Evolutionary conservation across 331 rosid genomes (phyloP).

Genomic region (Quercus lobata): DNA sequence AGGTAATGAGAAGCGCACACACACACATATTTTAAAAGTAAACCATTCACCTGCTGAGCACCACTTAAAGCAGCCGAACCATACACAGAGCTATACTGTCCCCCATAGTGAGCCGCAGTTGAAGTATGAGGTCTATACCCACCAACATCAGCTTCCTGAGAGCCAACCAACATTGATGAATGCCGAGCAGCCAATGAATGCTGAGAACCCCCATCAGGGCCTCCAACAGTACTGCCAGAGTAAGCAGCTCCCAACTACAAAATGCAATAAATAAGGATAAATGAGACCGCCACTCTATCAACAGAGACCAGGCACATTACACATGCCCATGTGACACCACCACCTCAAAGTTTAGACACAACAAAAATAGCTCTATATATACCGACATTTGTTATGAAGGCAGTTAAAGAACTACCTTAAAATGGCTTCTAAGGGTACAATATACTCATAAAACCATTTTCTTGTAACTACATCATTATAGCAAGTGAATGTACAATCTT

Average conservation of each 20-base stretch:
- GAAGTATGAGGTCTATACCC: conserved; percentile 72
- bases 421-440: neutral
- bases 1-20: neutral
- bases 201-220: conserved; percentile 60
- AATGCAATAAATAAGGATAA: conserved; percentile 4
- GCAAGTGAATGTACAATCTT: neutral
- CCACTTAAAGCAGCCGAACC: conserved; percentile 70
- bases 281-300: conserved; percentile 3
- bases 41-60: conserved; percentile 64
- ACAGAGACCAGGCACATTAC: neutral
- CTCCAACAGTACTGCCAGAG: conserved; percentile 78
- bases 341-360: neutral
- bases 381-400: neutral
- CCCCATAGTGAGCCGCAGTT: conserved; percentile 72
- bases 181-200: conserved; percentile 76
- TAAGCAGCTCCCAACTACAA: conserved; percentile 64
- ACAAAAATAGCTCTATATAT: neutral
- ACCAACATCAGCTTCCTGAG: conserved; percentile 70
- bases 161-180: conserved; percentile 63
- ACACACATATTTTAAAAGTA: neutral
- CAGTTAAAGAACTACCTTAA: neutral
- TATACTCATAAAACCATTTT: neutral
- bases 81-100: conserved; percentile 86
- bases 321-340: neutral
- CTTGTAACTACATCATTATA: neutral